Percentiles rank a stretch among this genome's conserved stretches.
Conservation (phyloP, 2,329 filamentous ascomycete species). For the Plenodomus tracheiphilus region DNA sequence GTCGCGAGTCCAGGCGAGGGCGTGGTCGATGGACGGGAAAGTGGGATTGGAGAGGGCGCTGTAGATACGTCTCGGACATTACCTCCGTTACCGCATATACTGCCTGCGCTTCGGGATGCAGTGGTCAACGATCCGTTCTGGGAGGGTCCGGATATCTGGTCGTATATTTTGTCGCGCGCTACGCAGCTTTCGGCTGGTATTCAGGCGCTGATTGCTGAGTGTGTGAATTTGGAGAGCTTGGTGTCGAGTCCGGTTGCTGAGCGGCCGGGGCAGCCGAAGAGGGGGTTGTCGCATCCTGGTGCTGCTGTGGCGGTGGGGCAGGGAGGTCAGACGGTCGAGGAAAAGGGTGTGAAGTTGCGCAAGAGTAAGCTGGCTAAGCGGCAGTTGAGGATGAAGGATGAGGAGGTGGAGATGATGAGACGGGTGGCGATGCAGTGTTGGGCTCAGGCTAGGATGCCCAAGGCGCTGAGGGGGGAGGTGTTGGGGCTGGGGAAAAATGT, state of each 20-base stretch:
- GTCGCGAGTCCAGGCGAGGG: slow-evolving; percentile 6
- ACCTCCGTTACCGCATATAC: slow-evolving; percentile 43
- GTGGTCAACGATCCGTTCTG: slow-evolving; percentile 50
- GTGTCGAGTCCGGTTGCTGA: slow-evolving; percentile 35
- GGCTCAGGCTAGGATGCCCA: slow-evolving; percentile 39
- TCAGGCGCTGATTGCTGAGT: slow-evolving; percentile 52
- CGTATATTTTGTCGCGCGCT: slow-evolving; percentile 50
- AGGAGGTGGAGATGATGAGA: slow-evolving; percentile 50
- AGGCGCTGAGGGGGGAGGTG: slow-evolving; percentile 27
- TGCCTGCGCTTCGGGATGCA: slow-evolving; percentile 48
- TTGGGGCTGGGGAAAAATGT: slow-evolving; percentile 17
- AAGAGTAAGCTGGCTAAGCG: slow-evolving; percentile 51
- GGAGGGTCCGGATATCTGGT: slow-evolving; percentile 44
- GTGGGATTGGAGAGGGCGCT: slow-evolving; percentile 6
- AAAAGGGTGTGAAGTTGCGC: slow-evolving; percentile 34
- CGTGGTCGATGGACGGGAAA: neutral
- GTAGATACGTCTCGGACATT: slow-evolving; percentile 15
- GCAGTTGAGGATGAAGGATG: slow-evolving; percentile 49
- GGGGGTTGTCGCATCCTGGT: slow-evolving; percentile 25
- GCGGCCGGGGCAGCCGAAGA: slow-evolving; percentile 15
- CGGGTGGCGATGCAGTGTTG: slow-evolving; percentile 49
- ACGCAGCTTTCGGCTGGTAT: slow-evolving; percentile 48
- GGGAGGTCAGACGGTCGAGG: slow-evolving; percentile 12
- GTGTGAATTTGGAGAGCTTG: slow-evolving; percentile 48
- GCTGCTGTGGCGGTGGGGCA: no score